Percentiles rank a stretch among this genome's conserved stretches.
phyloP scores from a whole-genome alignment of 768 basidiomycete genomes.

The Trametes meyenii region DNA sequence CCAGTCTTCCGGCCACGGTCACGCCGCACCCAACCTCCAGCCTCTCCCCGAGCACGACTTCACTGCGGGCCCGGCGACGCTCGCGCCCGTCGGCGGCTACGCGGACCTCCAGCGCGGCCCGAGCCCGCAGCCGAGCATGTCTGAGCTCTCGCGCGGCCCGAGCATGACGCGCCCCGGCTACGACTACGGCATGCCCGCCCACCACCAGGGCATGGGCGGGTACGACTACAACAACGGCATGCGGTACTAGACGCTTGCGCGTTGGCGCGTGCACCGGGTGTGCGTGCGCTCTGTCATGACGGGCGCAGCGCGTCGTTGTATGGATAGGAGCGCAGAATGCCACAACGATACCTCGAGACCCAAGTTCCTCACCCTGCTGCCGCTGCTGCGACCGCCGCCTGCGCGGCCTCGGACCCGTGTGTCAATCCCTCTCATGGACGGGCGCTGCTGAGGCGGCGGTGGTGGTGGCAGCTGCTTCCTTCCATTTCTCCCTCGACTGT shows the following conservation, averaged over 20 bases:
- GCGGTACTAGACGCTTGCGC: conserved; percentile 26
- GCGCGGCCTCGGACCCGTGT: too few relatives aligned
- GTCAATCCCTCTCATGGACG: too few relatives aligned
- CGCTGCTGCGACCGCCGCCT: neutral
- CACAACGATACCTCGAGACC: conserved; percentile 25
- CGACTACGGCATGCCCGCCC: conserved; percentile 62
- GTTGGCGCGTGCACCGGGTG: neutral
- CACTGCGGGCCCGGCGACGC: conserved; percentile 57
- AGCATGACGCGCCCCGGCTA: conserved; percentile 52
- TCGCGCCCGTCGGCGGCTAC: conserved; percentile 77
- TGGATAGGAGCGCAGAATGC: conserved; percentile 25
- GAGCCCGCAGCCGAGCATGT: conserved; percentile 69
- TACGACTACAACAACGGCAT: conserved; percentile 31
- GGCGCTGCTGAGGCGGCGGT: too few relatives aligned
- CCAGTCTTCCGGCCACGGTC: conserved; percentile 51
- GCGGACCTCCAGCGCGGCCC: conserved; percentile 80
- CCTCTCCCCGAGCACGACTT: conserved; percentile 77
- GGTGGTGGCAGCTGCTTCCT: neutral
- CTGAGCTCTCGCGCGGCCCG: conserved; percentile 51
- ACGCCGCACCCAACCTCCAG: conserved; percentile 36
- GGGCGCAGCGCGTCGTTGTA: conserved; percentile 26
- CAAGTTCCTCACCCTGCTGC: neutral
- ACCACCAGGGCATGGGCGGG: conserved; percentile 48
- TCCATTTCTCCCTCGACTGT: too few relatives aligned
- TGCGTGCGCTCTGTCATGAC: conserved; percentile 12